Base-by-base conservation (phyloP, 2,329 filamentous ascomycete genomes). In the Stromatinia cepivora region DNA sequence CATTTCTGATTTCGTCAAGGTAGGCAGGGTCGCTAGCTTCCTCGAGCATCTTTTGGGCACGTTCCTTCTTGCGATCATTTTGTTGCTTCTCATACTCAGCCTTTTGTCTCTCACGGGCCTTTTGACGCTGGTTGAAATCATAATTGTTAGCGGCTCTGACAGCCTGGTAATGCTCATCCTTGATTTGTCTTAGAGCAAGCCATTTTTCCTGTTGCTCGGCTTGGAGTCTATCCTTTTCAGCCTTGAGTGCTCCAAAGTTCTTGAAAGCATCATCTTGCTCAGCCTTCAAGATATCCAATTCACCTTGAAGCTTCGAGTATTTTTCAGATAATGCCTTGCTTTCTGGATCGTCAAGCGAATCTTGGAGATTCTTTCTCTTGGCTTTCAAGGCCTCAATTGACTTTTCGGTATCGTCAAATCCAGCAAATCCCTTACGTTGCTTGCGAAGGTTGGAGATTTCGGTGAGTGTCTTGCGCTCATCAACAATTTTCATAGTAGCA, bases 201-300 rank as follows among this genome's bases (percentile, higher is more conserved):
- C 89, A 97, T 81, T 94, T 97, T 79, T 91, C 89, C 80, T 97
- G 91, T 82, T 97, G 93, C 79, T 95, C 90, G 70, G 87, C 87
- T 77, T 96, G 91, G 66, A 95, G 87, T 83, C 90, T 92, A 79
- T 88, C 90, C 72, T 92, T 90, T 83, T 97, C 92, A 76, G 97
- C 94, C 69, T 92, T 90, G 72, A 98, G 88, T 69, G 86, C 81
- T 75, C 93, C 94, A 71, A 97, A 84, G 83, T 89, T 92, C 87
- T 97, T 96, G 87, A 91, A 97, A 48, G 90, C 92, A 74, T 90
- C 88, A 77, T 98, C 93, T 81, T 97, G 92, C 83, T 97, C 92
- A 61, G 90, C 91, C 84, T 96, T 97, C 83, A 99, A 92, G 71
- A 84, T 81, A 79, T 98, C 93, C 66, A 98, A 85, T 84, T 99